Conservation (phyloP, 2,329 filamentous ascomycete genomes). For the Myriosclerotinia curreyana region DNA sequence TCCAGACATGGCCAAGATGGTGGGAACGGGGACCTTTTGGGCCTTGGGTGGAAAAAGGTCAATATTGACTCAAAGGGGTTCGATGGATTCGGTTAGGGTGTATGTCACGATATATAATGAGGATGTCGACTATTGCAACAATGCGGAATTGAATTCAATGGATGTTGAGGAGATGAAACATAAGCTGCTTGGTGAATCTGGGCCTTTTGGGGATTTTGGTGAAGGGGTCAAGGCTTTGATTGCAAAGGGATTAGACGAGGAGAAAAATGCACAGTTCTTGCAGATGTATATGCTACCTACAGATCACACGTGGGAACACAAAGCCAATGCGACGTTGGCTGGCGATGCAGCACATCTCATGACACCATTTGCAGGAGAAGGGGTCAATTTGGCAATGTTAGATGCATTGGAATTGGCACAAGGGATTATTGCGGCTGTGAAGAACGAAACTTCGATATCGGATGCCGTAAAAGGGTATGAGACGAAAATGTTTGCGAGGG, state of each 20-base stretch:
- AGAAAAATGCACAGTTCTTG: background rate
- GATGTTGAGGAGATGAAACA: constrained; percentile 14
- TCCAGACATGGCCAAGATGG: constrained; percentile 21
- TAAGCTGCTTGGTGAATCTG: constrained; percentile 16
- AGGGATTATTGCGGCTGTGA: background rate
- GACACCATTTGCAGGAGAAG: constrained; percentile 48
- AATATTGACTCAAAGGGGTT: constrained; percentile 26
- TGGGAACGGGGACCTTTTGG: constrained; percentile 25
- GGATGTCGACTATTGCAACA: constrained; percentile 11
- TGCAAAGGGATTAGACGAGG: constrained; percentile 7
- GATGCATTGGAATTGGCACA: constrained; percentile 42
- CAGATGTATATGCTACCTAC: constrained; percentile 25
- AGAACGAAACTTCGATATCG: constrained; percentile 23
- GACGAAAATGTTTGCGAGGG: constrained; percentile 24
- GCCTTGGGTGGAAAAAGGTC: constrained; percentile 19
- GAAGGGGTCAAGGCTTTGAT: constrained; percentile 20
- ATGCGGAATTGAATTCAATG: constrained; percentile 1
- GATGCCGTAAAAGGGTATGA: constrained; percentile 33
- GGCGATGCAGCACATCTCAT: constrained; percentile 52
- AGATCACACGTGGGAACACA: constrained; percentile 27
- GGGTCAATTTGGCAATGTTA: constrained; percentile 40
- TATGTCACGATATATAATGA: constrained; percentile 25
- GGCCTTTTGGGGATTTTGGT: constrained; percentile 10
- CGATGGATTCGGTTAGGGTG: constrained; percentile 23
- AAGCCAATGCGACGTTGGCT: constrained; percentile 45